A percentile compares a stretch with the other conserved stretches of the same genome.
Evolutionary conservation across 192 early-diverging fungal genomes (phyloP).

Genomic region (Obelidium mucronatum): DNA sequence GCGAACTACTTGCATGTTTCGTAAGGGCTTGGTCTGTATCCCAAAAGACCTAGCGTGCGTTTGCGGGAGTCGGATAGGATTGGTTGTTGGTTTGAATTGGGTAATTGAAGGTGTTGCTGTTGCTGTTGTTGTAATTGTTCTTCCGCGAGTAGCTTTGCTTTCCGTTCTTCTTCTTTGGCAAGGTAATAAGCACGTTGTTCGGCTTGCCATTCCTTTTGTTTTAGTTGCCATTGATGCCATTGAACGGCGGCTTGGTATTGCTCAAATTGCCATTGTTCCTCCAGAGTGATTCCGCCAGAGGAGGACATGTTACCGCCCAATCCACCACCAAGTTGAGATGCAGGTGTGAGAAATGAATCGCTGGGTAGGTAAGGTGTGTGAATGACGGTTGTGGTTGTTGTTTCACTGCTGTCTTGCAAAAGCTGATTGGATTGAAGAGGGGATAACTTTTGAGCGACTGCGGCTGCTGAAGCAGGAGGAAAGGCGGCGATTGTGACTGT

Average conservation of each 20-base stretch:
- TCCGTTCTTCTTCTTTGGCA: conserved; percentile 26
- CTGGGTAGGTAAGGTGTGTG: conserved; percentile 29
- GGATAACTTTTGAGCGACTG: background rate
- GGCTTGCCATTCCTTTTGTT: conserved; percentile 34
- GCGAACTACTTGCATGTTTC: no score
- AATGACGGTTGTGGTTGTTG: background rate
- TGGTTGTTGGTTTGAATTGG: no score
- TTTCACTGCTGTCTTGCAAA: background rate
- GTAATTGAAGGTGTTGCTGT: no score
- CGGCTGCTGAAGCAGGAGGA: background rate
- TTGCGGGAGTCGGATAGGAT: no score
- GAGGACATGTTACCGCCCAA: no score
- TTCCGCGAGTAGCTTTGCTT: background rate
- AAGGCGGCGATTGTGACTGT: conserved; percentile 2
- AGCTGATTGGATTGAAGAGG: background rate
- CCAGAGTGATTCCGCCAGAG: conserved; percentile 8
- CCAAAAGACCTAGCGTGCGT: no score
- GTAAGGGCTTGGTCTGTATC: no score
- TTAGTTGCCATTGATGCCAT: conserved; percentile 36
- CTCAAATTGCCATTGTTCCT: conserved; percentile 33
- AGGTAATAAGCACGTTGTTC: conserved; percentile 31
- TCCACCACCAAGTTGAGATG: background rate
- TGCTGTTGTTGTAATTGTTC: no score
- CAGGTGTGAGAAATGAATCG: conserved; percentile 27
- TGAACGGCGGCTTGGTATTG: conserved; percentile 36